Conservation (phyloP, 306 rosid species). For the Astragalus membranaceus region DNA sequence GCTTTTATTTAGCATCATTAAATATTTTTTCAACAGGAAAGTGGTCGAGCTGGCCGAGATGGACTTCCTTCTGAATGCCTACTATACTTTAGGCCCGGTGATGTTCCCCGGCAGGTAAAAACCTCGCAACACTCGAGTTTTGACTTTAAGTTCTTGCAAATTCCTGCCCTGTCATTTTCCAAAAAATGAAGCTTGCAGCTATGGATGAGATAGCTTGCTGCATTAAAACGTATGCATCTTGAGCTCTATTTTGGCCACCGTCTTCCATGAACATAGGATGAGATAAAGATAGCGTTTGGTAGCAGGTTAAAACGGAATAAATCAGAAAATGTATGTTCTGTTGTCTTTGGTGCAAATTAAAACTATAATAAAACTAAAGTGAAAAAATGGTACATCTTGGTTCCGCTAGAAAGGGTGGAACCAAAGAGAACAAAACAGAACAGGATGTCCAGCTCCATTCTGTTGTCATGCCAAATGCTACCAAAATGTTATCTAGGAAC, state of each 20-base stretch:
- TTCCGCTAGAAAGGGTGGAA: not conserved
- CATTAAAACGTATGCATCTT: not conserved
- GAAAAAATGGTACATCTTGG: not conserved
- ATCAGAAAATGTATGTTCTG: not conserved
- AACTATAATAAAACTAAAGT: not conserved
- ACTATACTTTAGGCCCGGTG: slow-evolving; percentile 80
- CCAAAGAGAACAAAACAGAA: not conserved
- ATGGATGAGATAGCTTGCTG: not conserved
- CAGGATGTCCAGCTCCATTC: not conserved
- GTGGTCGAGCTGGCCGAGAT: slow-evolving; percentile 98
- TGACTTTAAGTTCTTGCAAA: not conserved
- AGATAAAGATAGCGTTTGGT: not conserved
- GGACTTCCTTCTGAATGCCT: slow-evolving; percentile 97
- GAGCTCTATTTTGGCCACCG: slow-evolving; percentile 15
- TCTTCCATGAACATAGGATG: slow-evolving; percentile 3
- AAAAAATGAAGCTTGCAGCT: slow-evolving; percentile 13
- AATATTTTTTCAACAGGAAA: slow-evolving; percentile 57
- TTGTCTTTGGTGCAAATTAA: not conserved
- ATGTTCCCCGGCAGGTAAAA: slow-evolving; percentile 84
- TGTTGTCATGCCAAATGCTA: not conserved
- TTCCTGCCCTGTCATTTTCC: not conserved
- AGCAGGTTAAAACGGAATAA: not conserved
- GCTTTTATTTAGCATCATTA: slow-evolving; percentile 11
- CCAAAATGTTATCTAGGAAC: not conserved
- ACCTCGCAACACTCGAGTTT: not conserved